These are phyloP conservation scores for Zygoascus meyerae DNA, from an alignment of 1,139 yeast species.

Conservation along the genomic window DNA sequence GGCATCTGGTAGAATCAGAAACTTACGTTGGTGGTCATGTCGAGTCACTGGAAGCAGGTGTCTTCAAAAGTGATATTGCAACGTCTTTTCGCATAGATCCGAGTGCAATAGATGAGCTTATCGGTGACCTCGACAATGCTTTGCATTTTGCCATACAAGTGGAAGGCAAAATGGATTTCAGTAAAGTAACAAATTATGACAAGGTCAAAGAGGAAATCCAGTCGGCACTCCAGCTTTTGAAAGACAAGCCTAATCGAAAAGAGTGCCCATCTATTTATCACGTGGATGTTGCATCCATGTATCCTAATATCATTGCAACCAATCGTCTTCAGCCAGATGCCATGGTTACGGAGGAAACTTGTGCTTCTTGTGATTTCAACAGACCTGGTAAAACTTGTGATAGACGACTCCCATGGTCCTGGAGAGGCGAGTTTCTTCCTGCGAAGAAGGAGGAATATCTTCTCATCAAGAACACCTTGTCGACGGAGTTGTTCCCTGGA, in stretches of 20 bases:
- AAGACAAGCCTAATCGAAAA: constrained; percentile 53
- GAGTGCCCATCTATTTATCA: constrained; percentile 91
- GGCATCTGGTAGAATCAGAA: constrained; percentile 89
- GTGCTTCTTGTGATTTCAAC: constrained; percentile 96
- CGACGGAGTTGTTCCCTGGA: constrained; percentile 67
- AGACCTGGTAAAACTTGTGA: constrained; percentile 94
- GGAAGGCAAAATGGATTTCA: constrained; percentile 66
- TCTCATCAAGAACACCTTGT: constrained; percentile 80
- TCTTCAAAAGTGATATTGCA: constrained; percentile 82
- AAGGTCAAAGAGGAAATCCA: constrained; percentile 61
- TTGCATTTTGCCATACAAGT: constrained; percentile 78
- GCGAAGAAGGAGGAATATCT: constrained; percentile 88
- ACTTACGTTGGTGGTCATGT: constrained; percentile 99
- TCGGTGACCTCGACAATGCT: constrained; percentile 68
- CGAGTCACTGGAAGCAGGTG: constrained; percentile 96
- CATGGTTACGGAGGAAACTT: constrained; percentile 89
- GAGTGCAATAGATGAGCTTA: constrained; percentile 71
- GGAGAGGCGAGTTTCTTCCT: constrained; percentile 97
- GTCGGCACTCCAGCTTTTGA: constrained; percentile 50
- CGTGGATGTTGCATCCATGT: constrained; percentile 99
- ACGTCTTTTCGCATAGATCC: constrained; percentile 75
- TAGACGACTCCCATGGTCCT: constrained; percentile 87
- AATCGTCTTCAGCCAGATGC: constrained; percentile 97
- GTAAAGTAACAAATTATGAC: constrained; percentile 74
- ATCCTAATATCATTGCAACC: constrained; percentile 97